These are phyloP conservation scores for Thelonectria rubi DNA, from an alignment of 2,329 filamentous ascomycete genomes.

Conservation along the genomic window DNA sequence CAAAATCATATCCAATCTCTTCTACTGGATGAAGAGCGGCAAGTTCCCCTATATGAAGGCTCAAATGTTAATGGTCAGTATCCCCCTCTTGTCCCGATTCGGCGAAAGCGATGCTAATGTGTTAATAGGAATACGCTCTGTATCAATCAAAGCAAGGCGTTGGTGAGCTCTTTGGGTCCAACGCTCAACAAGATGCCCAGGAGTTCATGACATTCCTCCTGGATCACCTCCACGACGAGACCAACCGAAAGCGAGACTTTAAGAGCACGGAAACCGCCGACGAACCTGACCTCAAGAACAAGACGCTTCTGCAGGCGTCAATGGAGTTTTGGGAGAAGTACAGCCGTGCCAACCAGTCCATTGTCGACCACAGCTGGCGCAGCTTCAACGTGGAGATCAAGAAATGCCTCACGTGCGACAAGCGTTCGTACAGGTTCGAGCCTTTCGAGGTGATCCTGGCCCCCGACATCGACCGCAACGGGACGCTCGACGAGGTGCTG, in stretches of 20 bases:
- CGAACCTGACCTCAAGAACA: conserved; percentile 47
- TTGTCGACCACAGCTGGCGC: conserved; percentile 82
- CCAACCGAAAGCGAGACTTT: conserved; percentile 69
- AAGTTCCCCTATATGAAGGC: conserved; percentile 62
- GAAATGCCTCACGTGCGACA: conserved; percentile 69
- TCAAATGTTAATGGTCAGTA: conserved; percentile 65
- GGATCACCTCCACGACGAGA: conserved; percentile 84
- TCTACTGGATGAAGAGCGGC: conserved; percentile 64
- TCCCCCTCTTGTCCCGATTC: neutral
- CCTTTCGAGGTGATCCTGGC: conserved; percentile 65
- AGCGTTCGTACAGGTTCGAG: conserved; percentile 56
- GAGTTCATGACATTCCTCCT: conserved; percentile 89
- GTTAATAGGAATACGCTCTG: conserved; percentile 62
- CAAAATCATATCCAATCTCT: conserved; percentile 66
- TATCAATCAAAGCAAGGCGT: conserved; percentile 48
- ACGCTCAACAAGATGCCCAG: conserved; percentile 86
- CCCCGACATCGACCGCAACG: conserved; percentile 46
- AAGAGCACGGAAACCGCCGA: conserved; percentile 42
- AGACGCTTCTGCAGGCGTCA: conserved; percentile 63
- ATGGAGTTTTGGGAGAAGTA: conserved; percentile 79
- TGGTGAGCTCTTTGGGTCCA: conserved; percentile 69
- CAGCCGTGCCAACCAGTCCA: conserved; percentile 74
- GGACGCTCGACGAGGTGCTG: conserved; percentile 69
- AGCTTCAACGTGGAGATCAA: conserved; percentile 78
- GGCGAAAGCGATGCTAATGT: conserved; percentile 34